These are phyloP conservation scores for Colletotrichum eremochloae DNA, from an alignment of 2,329 filamentous ascomycete genomes.

Conservation along the genomic window DNA sequence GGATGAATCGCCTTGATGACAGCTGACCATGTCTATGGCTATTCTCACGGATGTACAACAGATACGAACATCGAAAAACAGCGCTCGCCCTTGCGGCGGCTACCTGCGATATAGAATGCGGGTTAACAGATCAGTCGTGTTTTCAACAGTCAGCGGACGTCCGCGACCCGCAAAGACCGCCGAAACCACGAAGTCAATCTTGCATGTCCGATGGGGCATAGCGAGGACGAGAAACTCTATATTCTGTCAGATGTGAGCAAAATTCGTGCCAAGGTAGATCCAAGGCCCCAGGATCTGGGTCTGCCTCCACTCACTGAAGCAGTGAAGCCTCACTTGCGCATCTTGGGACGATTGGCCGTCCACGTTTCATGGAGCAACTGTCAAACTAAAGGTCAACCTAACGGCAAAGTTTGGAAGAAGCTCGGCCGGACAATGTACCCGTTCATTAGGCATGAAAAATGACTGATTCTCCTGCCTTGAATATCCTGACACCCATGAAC, in stretches of 20 bases:
- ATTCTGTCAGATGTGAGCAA: too few species aligned
- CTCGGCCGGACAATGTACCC: background rate
- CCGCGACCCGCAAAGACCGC: background rate
- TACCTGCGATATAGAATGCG: background rate
- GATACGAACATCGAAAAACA: background rate
- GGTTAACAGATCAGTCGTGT: background rate
- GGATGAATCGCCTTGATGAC: background rate
- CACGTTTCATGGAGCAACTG: background rate
- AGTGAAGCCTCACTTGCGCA: background rate
- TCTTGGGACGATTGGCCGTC: background rate
- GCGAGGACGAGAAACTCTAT: background rate
- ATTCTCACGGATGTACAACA: background rate
- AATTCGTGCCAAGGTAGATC: background rate
- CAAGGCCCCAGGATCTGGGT: background rate
- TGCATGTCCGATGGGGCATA: too few species aligned
- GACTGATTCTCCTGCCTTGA: too few species aligned
- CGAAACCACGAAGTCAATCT: background rate
- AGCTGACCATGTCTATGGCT: background rate
- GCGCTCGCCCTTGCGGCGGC: background rate
- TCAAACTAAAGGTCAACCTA: background rate
- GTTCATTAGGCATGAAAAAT: background rate
- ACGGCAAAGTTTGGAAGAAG: too few species aligned
- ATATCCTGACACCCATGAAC: background rate
- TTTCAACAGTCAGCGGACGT: background rate
- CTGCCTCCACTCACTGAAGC: background rate